A percentile compares a stretch with the other conserved stretches of the same genome.
phyloP scores from a whole-genome alignment of 2,329 filamentous ascomycete genomes.

The Xylaria arbuscula region DNA sequence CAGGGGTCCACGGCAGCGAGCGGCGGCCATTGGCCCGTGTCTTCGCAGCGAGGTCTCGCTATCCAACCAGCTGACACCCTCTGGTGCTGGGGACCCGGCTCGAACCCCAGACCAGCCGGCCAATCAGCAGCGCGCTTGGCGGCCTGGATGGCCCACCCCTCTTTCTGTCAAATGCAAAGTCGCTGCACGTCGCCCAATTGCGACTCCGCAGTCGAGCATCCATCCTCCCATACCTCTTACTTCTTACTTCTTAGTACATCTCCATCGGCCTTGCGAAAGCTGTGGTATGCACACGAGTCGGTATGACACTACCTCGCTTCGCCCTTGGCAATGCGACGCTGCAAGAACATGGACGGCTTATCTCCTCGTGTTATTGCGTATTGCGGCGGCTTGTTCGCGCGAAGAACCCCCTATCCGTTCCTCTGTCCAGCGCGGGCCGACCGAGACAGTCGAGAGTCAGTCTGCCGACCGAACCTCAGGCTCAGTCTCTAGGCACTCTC shows the following conservation, averaged over 20 bases:
- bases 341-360: conserved; percentile 39
- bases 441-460: conserved; percentile 36
- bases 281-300: conserved; percentile 39
- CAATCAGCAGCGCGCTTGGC: conserved; percentile 52
- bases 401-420: conserved; percentile 37
- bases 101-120: conserved; percentile 51
- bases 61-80: conserved; percentile 54
- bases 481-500: conserved; percentile 3
- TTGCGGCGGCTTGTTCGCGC: conserved; percentile 45
- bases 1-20: conserved; percentile 29
- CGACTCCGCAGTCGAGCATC: conserved; percentile 21
- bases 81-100: conserved; percentile 41
- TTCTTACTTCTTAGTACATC: too few relatives aligned
- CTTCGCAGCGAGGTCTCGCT: conserved; percentile 45
- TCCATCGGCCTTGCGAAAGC: conserved; percentile 8
- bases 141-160: conserved; percentile 32
- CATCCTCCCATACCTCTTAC: not conserved
- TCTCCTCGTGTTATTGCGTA: conserved; percentile 47
- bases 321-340: conserved; percentile 36
- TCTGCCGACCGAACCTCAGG: not conserved
- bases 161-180: conserved; percentile 36
- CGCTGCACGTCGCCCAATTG: conserved; percentile 45
- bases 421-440: conserved; percentile 39
- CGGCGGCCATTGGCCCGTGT: conserved; percentile 41
- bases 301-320: conserved; percentile 47